Percentiles rank a stretch among this genome's conserved stretches.
These are phyloP conservation scores for Coemansia erecta DNA, from an alignment of 192 early-diverging fungal species.

Conservation along the genomic window DNA sequence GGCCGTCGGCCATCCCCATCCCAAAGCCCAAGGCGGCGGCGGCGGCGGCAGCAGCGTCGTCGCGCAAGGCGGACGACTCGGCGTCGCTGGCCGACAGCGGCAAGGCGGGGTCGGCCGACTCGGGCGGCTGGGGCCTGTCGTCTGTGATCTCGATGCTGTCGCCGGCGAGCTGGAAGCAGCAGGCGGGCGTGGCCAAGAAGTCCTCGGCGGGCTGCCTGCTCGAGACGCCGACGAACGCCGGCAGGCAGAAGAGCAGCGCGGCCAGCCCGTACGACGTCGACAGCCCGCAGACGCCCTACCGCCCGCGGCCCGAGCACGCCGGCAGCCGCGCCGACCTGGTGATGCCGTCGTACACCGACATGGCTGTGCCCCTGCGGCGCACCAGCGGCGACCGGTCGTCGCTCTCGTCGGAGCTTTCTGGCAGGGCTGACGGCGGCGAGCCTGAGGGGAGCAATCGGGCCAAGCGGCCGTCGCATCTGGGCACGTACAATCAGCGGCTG, in stretches of 20 bases:
- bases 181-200: constrained; percentile 1
- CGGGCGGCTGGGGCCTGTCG: constrained; percentile 23
- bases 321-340: constrained; percentile 23
- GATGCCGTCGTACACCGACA: constrained; percentile 44
- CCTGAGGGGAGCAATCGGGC: too few species aligned
- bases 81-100: not conserved
- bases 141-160: constrained; percentile 41
- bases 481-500: constrained; percentile 14
- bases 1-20: constrained; percentile 21
- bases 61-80: not conserved
- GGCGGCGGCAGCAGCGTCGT: not conserved
- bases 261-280: constrained; percentile 41
- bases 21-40: constrained; percentile 14
- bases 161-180: constrained; percentile 49
- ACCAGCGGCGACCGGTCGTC: constrained; percentile 20
- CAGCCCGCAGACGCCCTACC: constrained; percentile 49
- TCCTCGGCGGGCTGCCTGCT: constrained; percentile 1
- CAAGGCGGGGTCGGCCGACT: constrained; percentile 16
- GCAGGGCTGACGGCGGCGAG: too few species aligned
- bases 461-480: constrained; percentile 5
- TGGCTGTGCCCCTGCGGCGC: constrained; percentile 43
- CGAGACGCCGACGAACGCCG: constrained; percentile 21
- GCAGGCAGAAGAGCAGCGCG: constrained; percentile 9
- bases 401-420: not conserved
- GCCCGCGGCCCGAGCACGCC: constrained; percentile 47